Evolutionary conservation across 768 basidiomycete genomes (phyloP).

Genomic region (Austroboletus eburneus): DNA sequence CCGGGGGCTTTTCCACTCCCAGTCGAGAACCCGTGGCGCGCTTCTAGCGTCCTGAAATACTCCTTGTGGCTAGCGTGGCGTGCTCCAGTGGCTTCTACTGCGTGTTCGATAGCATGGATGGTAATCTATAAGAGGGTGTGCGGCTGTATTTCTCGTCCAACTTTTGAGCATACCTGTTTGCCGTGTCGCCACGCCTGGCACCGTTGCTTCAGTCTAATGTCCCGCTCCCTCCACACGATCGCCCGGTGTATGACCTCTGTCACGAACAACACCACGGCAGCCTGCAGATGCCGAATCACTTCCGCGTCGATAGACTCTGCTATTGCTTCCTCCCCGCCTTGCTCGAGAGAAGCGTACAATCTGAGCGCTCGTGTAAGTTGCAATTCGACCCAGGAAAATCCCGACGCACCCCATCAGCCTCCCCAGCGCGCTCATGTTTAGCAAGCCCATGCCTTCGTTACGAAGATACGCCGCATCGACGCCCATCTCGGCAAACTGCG

Average conservation of each 20-base stretch:
- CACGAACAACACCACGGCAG: constrained; percentile 47
- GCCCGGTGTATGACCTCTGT: constrained; percentile 47
- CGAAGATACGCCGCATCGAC: constrained; percentile 43
- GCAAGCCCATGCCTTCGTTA: constrained; percentile 39
- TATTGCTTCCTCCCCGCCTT: constrained; percentile 16
- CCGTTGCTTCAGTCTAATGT: constrained; percentile 50
- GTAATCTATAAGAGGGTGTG: constrained; percentile 35
- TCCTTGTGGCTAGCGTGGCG: constrained; percentile 33
- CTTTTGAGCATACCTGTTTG: constrained; percentile 35
- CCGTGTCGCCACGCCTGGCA: constrained; percentile 57
- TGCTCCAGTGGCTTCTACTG: constrained; percentile 45
- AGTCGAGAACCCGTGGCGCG: too few relatives aligned
- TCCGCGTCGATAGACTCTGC: constrained; percentile 43
- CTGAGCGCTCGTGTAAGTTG: constrained; percentile 14
- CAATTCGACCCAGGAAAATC: constrained; percentile 6
- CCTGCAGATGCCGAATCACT: constrained; percentile 44
- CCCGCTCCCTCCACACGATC: constrained; percentile 56
- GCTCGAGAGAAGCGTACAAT: constrained; percentile 28
- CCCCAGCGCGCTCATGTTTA: constrained; percentile 35
- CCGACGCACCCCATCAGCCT: constrained; percentile 41
- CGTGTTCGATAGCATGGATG: constrained; percentile 42
- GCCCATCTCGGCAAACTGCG: constrained; percentile 39
- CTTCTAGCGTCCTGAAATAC: constrained; percentile 37
- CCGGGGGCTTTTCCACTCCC: too few relatives aligned
- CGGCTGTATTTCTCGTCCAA: not conserved